Evolutionary conservation across 2,329 filamentous ascomycete species (phyloP), one percentile per base, ranked within the genome.

Genomic region (Sporothrix sp.): DNA sequence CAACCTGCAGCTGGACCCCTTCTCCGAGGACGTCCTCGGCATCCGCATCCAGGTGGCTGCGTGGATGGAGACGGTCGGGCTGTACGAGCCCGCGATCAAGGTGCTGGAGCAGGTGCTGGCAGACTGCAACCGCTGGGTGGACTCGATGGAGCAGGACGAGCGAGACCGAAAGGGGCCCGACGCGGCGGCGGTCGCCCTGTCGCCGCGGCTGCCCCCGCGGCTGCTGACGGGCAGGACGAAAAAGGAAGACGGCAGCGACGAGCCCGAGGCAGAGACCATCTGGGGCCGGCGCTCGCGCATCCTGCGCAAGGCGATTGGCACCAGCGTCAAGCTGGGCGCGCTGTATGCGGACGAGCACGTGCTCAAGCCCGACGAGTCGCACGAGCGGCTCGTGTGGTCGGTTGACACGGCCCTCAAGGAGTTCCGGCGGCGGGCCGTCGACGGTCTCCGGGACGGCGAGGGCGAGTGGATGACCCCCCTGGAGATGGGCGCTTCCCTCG

Each of bases 1-100:
- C 45, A 81, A 87, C 60, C 62, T 85, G 46, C 81, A 82, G 0
- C 79, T 98, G 70, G 88, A 97, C 62, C 87, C 87, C 0, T 94
- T 90, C 63, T 90, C 86, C 4, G 86, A 96, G 59, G 90, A 96
- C 64, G 83, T 96, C 30, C 75, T 96, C 58, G 93, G 93, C 8
- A 82, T 97, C 48, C 87, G 89, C 62, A 82, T 97, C 46, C 82
- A 90, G 63, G 74, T 95, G 8, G 82, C 87, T 1, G 75, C 76
- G 9, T 81, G 95, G 74, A 74, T 95, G 55, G 87, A 96, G 66
- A 83, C 84, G 61, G 78, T 87, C 14, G 75, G 82, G 28, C 79
- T 84, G 59, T 82, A 82, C 61, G 73, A 78, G 20, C 78, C 82
- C 52, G 81, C 89, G 0, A 82, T 87, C 52, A 78, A 87, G 45